Base-by-base conservation (phyloP, 2,329 filamentous ascomycete genomes). In the Monosporascus sp. region DNA sequence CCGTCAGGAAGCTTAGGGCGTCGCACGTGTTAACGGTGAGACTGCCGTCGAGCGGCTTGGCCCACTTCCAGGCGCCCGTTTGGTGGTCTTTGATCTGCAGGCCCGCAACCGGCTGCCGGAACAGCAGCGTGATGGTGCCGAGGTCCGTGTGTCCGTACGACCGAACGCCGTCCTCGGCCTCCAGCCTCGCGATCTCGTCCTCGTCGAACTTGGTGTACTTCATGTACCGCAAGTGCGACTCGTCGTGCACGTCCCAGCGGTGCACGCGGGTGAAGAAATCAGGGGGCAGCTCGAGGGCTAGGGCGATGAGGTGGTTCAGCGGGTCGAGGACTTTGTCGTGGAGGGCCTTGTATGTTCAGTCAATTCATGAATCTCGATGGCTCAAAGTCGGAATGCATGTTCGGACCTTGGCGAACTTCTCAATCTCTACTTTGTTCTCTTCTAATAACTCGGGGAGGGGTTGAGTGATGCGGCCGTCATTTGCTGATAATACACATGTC, bases 81-180 rank as follows among this genome's bases (percentile, higher is more conserved):
- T 70, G 64, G 41, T 73, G 71, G 7, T 73, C 72, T 37, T 53
- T 51, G 58, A 82, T 77, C 59, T 83, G 79, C 11, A 82, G 70
- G 2, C 75, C 78, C 0, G 77, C 76, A 16, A 83, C 74, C 0
- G 79, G 79, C 58, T 82, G 79, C 0, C 79, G 72, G 69, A 83
- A 82, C 0, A 83, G 72, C 4, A 82, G 69, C 0, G 79, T 82
- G 0, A 82, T 68, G 0, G 76, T 79, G 1, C 79, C 79, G 1
- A 82, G 66, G 59, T 83, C 79, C 0, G 79, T 82, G 61, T 83
- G 79, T 0, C 79, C 78, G 0, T 68, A 68, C 0, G 69, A 68
- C 50, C 75, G 74, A 4, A 77, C 66, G 17, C 69, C 66, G 54
- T 58, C 61, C 0, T 73, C 73, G 9, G 58, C 61, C 0, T 73